Evolutionary conservation across 2,329 filamentous ascomycete genomes (phyloP), one percentile per base, ranked within the genome.

Genomic region (Cercospora sp.): DNA sequence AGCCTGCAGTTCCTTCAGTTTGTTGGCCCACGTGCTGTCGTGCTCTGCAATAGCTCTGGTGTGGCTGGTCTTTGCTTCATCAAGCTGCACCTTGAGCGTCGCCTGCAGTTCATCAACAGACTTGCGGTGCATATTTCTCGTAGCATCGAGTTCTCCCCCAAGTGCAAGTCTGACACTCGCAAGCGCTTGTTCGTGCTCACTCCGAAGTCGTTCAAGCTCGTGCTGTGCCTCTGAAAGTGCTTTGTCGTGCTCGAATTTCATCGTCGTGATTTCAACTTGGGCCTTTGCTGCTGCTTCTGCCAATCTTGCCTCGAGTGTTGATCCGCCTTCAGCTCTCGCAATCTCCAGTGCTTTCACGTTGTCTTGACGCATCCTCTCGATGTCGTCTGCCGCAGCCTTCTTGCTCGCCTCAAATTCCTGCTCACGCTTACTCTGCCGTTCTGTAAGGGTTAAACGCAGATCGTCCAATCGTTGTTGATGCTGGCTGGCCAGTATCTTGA

Each of bases 1-100:
- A 18, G 53, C 39, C 36, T 73, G 66, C 33, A 75, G 31, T 30
- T 69, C 62, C 6, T 67, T 28, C 66, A 76, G 60, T 58, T 70
- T 73, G 6, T 45, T 28, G 3, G 64, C 63, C 75, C 75, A 76
- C 5, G 67, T 30, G 12, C 36, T 48, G 13, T 76, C 73, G 36
- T 67, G 68, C 13, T 73, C 70, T 3, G 65, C 61, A 12, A 76
- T 53, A 9, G 69, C 63, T 48, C 60, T 20, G 39, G 69, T 68
- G 39, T 75, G 70, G 28, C 48, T 65, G 9, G 60, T 55, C 53
- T 68, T 68, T 5, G 69, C 69, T 16, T 66, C 60, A 9, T 65
- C 67, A 5, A 73, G 55, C 31, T 68, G 61, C 9, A 63, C 39
- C 26, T 68, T 30, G 18, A 69, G 65, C 0, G 63, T 62, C 20